Base-by-base conservation (phyloP, 768 basidiomycete species). In the Pholiota molesta region DNA sequence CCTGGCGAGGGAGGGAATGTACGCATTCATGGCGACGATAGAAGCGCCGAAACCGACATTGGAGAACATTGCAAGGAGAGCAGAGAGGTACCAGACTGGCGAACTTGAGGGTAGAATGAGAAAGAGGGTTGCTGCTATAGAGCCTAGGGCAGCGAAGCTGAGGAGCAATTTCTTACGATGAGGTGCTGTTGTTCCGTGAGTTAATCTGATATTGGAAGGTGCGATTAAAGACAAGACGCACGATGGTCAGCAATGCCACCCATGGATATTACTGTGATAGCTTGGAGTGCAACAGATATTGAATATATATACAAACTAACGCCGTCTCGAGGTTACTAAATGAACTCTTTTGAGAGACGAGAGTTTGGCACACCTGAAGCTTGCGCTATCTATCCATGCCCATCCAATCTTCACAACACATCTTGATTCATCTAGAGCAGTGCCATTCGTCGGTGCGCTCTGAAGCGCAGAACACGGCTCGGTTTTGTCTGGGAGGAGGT, bases 231-330 rank as follows among this genome's bases (percentile, higher is more conserved):
- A 26, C 31, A 55, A 23, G 45, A 80, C 91, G 61, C 67, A 96
- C 95, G 88, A 64, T 92, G 86, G 75, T 99, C 94, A 1, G 96
- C 97, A 59, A 97, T 88, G 16, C 87, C 87, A 7, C 94, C 94
- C 82, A 97, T 92, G 5, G 96, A 95, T 59, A 99, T 95, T 40
- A 99, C 95, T 0, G 90, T 93, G n/a, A 98, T 69, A 0, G 95
- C 96, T 72, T 98, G 96, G 0, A 97, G 74, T 0, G 90, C 90
- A 0, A 98, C 96, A 0, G 92, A 94, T 14, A 88, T 78, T 0
- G 96, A 97, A 73, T 94, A 92, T 31, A 90, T 84, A 71, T 97
- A 95, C 37, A 99, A 79, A 68, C 95, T 96, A 68, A 2, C 55
- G 28, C 28, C 13, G 1, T 33, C 3, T 37, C 11, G 23, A 14